phyloP scores from a whole-genome alignment of 306 rosid genomes.

The Trifolium repens region DNA sequence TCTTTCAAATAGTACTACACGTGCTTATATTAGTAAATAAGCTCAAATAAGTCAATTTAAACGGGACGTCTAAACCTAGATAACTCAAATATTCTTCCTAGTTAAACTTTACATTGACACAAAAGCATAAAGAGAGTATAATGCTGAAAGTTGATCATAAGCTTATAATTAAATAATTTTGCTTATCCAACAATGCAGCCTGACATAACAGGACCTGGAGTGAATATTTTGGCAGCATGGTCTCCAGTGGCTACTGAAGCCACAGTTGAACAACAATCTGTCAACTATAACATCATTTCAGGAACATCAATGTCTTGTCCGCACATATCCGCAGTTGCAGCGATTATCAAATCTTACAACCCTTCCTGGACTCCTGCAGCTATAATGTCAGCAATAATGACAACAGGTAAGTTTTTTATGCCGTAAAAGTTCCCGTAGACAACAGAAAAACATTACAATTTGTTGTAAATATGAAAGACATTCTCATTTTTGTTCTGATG shows the following conservation, averaged over 20 bases:
- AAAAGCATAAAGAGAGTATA: neutral
- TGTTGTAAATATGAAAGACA: neutral
- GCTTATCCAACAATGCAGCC: constrained; percentile 56
- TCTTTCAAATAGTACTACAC: neutral
- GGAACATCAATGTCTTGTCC: constrained; percentile 80
- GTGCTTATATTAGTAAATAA: no score
- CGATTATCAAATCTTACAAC: constrained; percentile 53
- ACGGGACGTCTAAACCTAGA: neutral
- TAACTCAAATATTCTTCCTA: neutral
- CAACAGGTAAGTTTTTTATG: constrained; percentile 52
- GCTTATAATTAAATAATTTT: neutral
- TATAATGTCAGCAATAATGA: constrained; percentile 70
- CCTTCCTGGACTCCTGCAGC: constrained; percentile 74
- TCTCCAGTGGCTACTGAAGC: constrained; percentile 57
- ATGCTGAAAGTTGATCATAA: neutral
- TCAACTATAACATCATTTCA: constrained; percentile 64
- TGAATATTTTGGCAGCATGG: constrained; percentile 80
- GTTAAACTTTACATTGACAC: constrained; percentile 25
- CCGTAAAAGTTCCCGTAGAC: neutral
- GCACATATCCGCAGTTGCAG: constrained; percentile 65
- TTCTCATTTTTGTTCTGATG: constrained; percentile 27
- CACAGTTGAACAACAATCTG: constrained; percentile 54
- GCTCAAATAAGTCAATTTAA: neutral
- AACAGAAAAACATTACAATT: constrained; percentile 13
- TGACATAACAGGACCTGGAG: constrained; percentile 67